Percentiles rank a stretch among this genome's conserved stretches.
Evolutionary conservation across 352 stramenopile species (phyloP).

Genomic region (Globisporangium alternatum): DNA sequence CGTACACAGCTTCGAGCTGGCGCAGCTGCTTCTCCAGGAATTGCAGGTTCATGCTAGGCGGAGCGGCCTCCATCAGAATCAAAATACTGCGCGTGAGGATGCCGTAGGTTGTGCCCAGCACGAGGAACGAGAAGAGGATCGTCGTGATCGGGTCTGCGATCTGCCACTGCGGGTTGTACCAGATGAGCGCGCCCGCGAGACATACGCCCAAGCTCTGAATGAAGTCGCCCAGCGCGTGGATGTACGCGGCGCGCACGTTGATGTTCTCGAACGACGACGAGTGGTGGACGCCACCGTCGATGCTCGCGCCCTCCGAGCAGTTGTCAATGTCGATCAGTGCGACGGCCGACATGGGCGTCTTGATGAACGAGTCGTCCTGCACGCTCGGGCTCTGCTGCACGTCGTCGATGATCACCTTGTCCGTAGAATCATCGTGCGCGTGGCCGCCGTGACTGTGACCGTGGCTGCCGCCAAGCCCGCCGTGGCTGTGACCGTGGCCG

Average conservation of each 20-base stretch:
- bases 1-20: constrained; percentile 74
- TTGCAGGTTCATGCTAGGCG: constrained; percentile 51
- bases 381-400: constrained; percentile 46
- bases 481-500: constrained; percentile 58
- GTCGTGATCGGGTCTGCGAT: constrained; percentile 96
- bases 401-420: constrained; percentile 22
- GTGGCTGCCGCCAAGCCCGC: constrained; percentile 48
- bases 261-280: constrained; percentile 84
- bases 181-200: constrained; percentile 95
- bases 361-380: constrained; percentile 45
- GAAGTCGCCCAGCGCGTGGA: constrained; percentile 97
- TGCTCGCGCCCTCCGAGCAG: constrained; percentile 12
- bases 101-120: constrained; percentile 92
- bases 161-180: constrained; percentile 94
- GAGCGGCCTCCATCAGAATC: constrained; percentile 95
- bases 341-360: constrained; percentile 76
- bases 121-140: constrained; percentile 94
- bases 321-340: constrained; percentile 56
- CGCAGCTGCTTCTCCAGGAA: constrained; percentile 60
- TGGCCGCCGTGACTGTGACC: constrained; percentile 43
- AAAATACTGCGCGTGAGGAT: constrained; percentile 89
- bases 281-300: constrained; percentile 20
- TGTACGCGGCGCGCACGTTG: constrained; percentile 96
- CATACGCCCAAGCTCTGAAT: constrained; percentile 97
- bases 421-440: constrained; percentile 23